Evolutionary conservation across 129 eudicot species (phyloP).

Genomic region (Helichrysum umbraculigerum): DNA sequence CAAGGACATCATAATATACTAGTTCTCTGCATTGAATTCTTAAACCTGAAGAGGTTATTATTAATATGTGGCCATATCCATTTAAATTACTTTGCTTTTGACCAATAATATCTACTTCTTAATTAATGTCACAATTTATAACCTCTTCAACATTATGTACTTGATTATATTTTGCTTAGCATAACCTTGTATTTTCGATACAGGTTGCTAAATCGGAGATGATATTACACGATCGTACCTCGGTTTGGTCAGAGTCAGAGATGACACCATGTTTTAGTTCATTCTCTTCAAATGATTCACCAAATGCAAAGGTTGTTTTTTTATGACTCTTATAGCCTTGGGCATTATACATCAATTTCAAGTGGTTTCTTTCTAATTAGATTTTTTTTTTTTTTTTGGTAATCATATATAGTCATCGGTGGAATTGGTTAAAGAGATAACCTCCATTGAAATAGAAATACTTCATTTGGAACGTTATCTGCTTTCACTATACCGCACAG

Average conservation of each 20-base stretch:
- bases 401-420: slow-evolving; percentile 57
- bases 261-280: slow-evolving; percentile 34
- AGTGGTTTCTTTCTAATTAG: neutral
- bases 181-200: slow-evolving; percentile 11
- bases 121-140: no score
- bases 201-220: slow-evolving; percentile 34
- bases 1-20: no score
- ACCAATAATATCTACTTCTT: no score
- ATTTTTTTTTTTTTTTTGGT: neutral
- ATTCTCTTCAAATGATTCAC: slow-evolving; percentile 32
- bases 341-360: neutral
- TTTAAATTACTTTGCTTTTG: no score
- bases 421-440: slow-evolving; percentile 74
- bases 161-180: neutral
- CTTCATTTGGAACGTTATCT: slow-evolving; percentile 63
- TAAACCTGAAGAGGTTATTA: no score
- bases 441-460: slow-evolving; percentile 65
- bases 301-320: slow-evolving; percentile 34
- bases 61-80: no score
- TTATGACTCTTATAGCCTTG: no score
- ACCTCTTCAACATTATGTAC: no score
- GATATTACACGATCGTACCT: slow-evolving; percentile 33
- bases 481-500: slow-evolving; percentile 48
- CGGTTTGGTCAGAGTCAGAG: slow-evolving; percentile 42
- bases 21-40: no score